Evolutionary conservation across 495 filamentous ascomycete genomes (phyloP), one percentile per base, ranked within the genome.

Genomic region (Gamarada debralockiae): DNA sequence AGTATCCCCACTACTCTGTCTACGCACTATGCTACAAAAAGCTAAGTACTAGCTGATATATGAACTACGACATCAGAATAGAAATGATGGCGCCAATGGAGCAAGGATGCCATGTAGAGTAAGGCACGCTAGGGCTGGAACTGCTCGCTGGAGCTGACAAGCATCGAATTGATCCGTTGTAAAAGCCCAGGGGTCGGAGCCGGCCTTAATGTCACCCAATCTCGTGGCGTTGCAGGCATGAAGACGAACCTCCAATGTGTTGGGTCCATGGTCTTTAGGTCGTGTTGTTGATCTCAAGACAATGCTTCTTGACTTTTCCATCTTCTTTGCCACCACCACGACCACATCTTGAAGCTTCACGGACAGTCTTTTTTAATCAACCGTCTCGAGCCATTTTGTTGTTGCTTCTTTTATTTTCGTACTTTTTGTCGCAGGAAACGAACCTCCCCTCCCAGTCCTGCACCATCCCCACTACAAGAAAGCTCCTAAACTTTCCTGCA

Each of bases 51-150:
- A 54, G 45, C 50, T 50, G 34, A 53, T 29, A 54, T 50, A 59
- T 51, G 48, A 55, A 50, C 24, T 46, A 47, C 36, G 41, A 48
- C 21, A 48, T 52, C 50, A 36, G 36, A 53, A 57, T 50, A 53
- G 45, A 55, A 58, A 55, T 40, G 18, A 47, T 55, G 48, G 51
- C 51, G 55, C 48, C 59, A 55, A 48, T 20, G 18, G 21, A 14
- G 14, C 59, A 52, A 49, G 59, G 59, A 40, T 57, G 51, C 51
- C 47, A 27, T 38, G 39, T 25, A 36, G 44, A 58, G 50, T 57
- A 58, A 54, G n/a, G n/a, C n/a, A n/a, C n/a, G n/a, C 54, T 49
- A 54, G 59, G 58, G 58, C 54, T 61, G 52, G 54, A 53, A 50
- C 54, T 55, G 47, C 50, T 53, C 51, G 37, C 48, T 52, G 38